phyloP scores from a whole-genome alignment of 2,329 filamentous ascomycete species.

The Lachnellula cervina region DNA sequence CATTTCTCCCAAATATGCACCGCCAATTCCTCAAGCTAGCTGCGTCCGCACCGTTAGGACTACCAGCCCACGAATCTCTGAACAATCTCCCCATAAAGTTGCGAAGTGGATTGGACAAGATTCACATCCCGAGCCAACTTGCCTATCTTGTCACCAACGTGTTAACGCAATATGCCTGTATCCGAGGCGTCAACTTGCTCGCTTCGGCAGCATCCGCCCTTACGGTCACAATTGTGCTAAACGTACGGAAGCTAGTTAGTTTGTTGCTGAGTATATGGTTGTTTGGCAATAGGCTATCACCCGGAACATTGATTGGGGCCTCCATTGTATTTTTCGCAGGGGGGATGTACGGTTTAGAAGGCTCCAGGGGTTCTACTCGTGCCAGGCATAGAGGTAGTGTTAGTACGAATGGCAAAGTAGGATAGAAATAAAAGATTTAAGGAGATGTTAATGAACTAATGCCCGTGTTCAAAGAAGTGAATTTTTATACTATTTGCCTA shows the following conservation, averaged over 20 bases:
- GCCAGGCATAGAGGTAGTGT: slow-evolving; percentile 26
- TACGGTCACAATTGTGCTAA: slow-evolving; percentile 93
- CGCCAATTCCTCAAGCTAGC: slow-evolving; percentile 60
- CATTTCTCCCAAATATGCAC: slow-evolving; percentile 61
- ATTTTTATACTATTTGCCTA: background rate
- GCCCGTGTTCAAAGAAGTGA: background rate
- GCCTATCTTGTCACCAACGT: slow-evolving; percentile 71
- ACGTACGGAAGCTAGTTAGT: slow-evolving; percentile 90
- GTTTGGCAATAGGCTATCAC: slow-evolving; percentile 79
- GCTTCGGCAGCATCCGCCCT: slow-evolving; percentile 84
- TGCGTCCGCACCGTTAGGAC: slow-evolving; percentile 55
- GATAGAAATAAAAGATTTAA: slow-evolving; percentile 16
- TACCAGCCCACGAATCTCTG: slow-evolving; percentile 29
- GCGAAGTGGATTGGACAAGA: slow-evolving; percentile 33
- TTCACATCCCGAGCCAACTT: slow-evolving; percentile 62
- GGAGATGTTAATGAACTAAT: background rate
- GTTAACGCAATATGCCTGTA: slow-evolving; percentile 88
- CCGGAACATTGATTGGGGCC: slow-evolving; percentile 75
- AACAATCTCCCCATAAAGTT: slow-evolving; percentile 35
- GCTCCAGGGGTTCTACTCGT: slow-evolving; percentile 34
- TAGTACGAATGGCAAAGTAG: slow-evolving; percentile 25
- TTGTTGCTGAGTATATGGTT: slow-evolving; percentile 87
- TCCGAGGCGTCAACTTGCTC: slow-evolving; percentile 91
- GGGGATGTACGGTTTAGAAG: slow-evolving; percentile 82
- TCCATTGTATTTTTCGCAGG: slow-evolving; percentile 84